These are phyloP conservation scores for Gyromitra esculenta DNA, from an alignment of 2,329 filamentous ascomycete species.

Conservation along the genomic window DNA sequence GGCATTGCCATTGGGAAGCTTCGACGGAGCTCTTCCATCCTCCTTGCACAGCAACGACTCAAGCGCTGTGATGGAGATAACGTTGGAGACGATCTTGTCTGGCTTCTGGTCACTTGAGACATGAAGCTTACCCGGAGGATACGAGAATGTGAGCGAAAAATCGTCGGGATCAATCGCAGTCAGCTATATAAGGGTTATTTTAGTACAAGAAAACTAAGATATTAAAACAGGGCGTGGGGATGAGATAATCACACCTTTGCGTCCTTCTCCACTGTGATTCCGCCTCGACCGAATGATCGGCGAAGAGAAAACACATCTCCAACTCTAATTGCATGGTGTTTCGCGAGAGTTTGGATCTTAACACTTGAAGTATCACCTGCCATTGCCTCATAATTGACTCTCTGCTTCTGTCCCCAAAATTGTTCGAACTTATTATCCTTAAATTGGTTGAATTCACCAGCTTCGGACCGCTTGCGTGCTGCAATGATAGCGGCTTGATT, in stretches of 20 bases:
- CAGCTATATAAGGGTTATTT: slow-evolving; percentile 30
- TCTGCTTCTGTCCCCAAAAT: slow-evolving; percentile 55
- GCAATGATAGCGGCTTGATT: slow-evolving; percentile 28
- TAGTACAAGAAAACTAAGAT: not conserved
- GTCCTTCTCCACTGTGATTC: slow-evolving; percentile 45
- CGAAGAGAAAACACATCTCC: slow-evolving; percentile 50
- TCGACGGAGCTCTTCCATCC: slow-evolving; percentile 40
- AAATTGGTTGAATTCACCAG: slow-evolving; percentile 45
- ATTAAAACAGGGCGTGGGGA: not conserved
- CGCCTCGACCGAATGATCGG: slow-evolving; percentile 28
- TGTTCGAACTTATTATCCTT: slow-evolving; percentile 54
- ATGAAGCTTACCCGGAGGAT: slow-evolving; percentile 50
- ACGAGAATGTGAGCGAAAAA: slow-evolving; percentile 46
- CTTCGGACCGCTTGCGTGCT: slow-evolving; percentile 35
- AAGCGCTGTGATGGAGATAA: slow-evolving; percentile 47
- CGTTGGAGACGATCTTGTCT: slow-evolving; percentile 43
- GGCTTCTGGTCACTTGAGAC: slow-evolving; percentile 32
- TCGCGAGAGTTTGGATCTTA: slow-evolving; percentile 50
- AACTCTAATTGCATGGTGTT: slow-evolving; percentile 45
- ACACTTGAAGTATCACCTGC: slow-evolving; percentile 52
- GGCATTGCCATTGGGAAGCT: slow-evolving; percentile 54
- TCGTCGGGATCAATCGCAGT: slow-evolving; percentile 43
- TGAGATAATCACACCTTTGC: slow-evolving; percentile 38
- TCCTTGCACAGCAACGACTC: slow-evolving; percentile 49
- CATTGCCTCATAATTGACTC: slow-evolving; percentile 41